Percentiles rank a stretch among this genome's conserved stretches.
These are phyloP conservation scores for Elsinoe necatrix DNA, from an alignment of 2,329 filamentous ascomycete genomes.

Conservation along the genomic window DNA sequence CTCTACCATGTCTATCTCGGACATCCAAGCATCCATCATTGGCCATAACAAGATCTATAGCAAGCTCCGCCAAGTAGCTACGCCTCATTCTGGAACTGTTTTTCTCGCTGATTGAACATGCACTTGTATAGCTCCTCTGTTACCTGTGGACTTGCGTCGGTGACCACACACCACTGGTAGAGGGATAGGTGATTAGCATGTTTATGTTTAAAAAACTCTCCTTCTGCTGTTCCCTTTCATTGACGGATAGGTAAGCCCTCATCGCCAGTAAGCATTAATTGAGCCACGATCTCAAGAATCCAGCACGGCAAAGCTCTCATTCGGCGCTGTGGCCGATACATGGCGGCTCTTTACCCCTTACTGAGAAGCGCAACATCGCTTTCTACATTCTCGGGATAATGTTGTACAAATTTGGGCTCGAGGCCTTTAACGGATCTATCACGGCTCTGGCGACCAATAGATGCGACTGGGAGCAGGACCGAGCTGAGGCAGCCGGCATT, in stretches of 20 bases:
- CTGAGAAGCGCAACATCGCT: conserved; percentile 39
- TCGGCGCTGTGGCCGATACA: conserved; percentile 6
- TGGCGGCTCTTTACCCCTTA: conserved; percentile 29
- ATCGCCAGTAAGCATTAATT: no score
- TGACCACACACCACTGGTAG: not conserved
- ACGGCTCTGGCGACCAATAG: conserved; percentile 43
- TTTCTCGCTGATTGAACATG: conserved; percentile 5
- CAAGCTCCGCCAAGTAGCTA: conserved; percentile 11
- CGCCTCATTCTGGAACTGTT: not conserved
- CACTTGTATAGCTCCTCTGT: not conserved
- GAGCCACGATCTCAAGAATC: no score
- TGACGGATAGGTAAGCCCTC: no score
- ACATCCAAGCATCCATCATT: not conserved
- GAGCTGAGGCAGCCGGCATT: conserved; percentile 22
- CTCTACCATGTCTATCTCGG: not conserved
- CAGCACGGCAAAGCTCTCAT: conserved; percentile 9
- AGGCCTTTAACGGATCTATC: conserved; percentile 45
- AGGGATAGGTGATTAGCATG: not conserved
- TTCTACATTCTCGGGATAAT: conserved; percentile 45
- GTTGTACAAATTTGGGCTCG: conserved; percentile 46
- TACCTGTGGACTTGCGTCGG: not conserved
- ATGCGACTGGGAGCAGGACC: conserved; percentile 39
- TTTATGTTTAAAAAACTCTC: not conserved
- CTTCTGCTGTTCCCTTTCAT: no score
- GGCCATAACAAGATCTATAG: conserved; percentile 3